phyloP scores from a whole-genome alignment of 2,329 filamentous ascomycete genomes.

The Nothopassalora personata region DNA sequence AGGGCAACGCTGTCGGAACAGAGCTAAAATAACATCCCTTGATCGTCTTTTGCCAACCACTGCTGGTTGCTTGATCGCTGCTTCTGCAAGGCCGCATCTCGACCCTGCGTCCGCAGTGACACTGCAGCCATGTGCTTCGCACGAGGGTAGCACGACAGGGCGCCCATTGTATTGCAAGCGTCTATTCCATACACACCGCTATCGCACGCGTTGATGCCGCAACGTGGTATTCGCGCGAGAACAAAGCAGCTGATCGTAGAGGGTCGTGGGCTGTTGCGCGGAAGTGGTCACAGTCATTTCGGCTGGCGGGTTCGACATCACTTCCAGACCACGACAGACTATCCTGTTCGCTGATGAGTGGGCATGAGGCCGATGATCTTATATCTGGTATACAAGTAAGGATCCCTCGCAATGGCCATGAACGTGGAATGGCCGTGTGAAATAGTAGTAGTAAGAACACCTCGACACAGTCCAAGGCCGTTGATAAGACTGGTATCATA shows the following conservation, averaged over 20 bases:
- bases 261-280: neutral
- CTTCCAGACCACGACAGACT: neutral
- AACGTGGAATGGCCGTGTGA: too few relatives aligned
- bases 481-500: too few relatives aligned
- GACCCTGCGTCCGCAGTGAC: neutral
- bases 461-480: too few relatives aligned
- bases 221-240: neutral
- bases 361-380: too few relatives aligned
- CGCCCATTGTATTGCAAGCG: neutral
- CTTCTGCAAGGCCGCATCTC: neutral
- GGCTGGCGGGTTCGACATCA: neutral
- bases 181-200: neutral
- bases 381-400: too few relatives aligned
- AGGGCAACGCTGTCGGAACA: neutral
- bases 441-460: too few relatives aligned
- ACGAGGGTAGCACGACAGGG: neutral
- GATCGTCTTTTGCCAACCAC: neutral
- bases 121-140: neutral
- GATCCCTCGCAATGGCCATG: too few relatives aligned
- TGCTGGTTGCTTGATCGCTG: neutral
- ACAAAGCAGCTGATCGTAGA: neutral
- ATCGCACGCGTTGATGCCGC: neutral
- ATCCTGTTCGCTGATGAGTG: neutral
- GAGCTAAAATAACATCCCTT: too few relatives aligned
- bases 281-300: neutral